Base-by-base conservation (phyloP, 2,329 filamentous ascomycete species). In the Ilyonectria sp. region DNA sequence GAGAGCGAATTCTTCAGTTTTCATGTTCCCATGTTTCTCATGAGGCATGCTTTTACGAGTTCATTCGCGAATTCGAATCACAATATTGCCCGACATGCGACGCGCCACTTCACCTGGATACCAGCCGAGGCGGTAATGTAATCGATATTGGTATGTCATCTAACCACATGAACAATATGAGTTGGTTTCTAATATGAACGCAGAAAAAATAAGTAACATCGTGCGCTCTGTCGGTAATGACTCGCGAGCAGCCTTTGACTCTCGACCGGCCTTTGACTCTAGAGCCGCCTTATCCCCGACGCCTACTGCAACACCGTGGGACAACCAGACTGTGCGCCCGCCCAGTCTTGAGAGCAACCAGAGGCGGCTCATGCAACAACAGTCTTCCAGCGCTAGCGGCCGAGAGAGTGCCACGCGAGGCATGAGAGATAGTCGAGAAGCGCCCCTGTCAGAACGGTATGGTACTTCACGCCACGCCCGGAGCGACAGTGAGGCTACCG, bases 21-120 rank as follows among this genome's bases (percentile, higher is more conserved):
- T 97, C 95, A 6, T 99, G 96, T 82, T 90, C 92, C n/a, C 96
- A 99, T 82, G 95, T 99, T 67, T 94, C 95, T 11, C 96, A 99
- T 79, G 96, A 98, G 81, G 96, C 95, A 40, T 99, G 96, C 82
- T 98, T 99, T 79, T 98, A 98, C 83, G 96, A 99, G 82, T 98
- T 97, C 79, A 97, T 99, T 75, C 93, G 94, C 77, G 95, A 98
- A 78, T 93, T 95, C 66, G 95, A 98, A 74, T 93, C 93, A 60
- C 94, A 98, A 77, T 95, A 94, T 77, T 99, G 96, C 82, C 96
- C 96, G 31, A 93, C 93, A 71, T 99, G 96, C 82, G 93, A 97
- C 84, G 93, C 95, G 71, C 94, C 96, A 21, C 84, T 99, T 59
- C 94, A 95, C 69, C 85, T 99, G 49, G 96, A 99, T 82, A 96